These are phyloP conservation scores for Coprinellus aureogranulatus DNA, from an alignment of 768 basidiomycete species.

Conservation along the genomic window DNA sequence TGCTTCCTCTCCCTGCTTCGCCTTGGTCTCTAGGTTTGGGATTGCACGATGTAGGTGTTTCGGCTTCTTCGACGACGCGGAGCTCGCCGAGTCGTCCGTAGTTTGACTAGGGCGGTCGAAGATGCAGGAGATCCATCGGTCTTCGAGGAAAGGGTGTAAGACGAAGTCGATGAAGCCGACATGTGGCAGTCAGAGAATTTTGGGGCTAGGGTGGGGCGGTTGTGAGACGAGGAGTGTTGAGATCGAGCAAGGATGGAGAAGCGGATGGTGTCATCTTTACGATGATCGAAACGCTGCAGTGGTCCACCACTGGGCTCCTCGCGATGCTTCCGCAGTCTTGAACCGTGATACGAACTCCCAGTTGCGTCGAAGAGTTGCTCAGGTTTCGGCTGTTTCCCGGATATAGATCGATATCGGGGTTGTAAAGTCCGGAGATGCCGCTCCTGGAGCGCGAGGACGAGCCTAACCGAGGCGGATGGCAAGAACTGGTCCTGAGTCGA, in stretches of 20 bases:
- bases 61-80: constrained; percentile 69
- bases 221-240: constrained; percentile 3
- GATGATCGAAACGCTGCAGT: constrained; percentile 81
- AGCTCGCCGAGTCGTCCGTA: constrained; percentile 58
- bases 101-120: constrained; percentile 37
- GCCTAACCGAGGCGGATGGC: constrained; percentile 35
- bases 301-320: constrained; percentile 34
- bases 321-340: constrained; percentile 14
- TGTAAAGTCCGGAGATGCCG: constrained; percentile 55
- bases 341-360: constrained; percentile 42
- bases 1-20: constrained; percentile 53
- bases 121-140: constrained; percentile 75
- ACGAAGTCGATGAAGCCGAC: constrained; percentile 69
- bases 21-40: constrained; percentile 71
- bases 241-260: constrained; percentile 69
- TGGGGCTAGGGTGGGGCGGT: constrained; percentile 47
- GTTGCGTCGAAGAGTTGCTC: constrained; percentile 62
- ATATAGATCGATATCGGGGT: constrained; percentile 70
- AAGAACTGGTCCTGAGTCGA: constrained; percentile 61
- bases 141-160: constrained; percentile 73
- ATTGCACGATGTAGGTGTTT: constrained; percentile 84
- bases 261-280: constrained; percentile 86
- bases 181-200: constrained; percentile 68
- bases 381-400: constrained; percentile 60
- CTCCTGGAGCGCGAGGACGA: constrained; percentile 32